Evolutionary conservation across 108 stramenopile species (phyloP).

Genomic region (Cyclotella choctawhatcheeana): DNA sequence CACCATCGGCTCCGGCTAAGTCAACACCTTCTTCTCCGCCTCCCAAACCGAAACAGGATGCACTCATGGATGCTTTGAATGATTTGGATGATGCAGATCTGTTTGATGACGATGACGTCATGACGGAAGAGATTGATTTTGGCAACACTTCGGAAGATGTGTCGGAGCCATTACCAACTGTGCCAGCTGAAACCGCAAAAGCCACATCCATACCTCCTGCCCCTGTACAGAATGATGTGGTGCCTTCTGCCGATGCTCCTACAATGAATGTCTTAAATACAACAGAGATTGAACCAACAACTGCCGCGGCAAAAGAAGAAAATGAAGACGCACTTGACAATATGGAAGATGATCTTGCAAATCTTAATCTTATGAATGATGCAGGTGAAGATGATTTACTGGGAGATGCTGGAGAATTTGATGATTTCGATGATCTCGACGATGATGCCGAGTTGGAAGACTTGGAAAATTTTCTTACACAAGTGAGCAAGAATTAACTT

Average conservation of each 20-base stretch:
- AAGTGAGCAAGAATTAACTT: conserved; percentile 21
- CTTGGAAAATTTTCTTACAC: conserved; percentile 76
- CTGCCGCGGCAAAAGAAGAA: conserved; percentile 7
- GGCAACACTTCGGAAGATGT: not conserved
- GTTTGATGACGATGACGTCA: conserved; percentile 27
- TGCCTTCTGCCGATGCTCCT: not conserved
- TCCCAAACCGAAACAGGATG: conserved; percentile 43
- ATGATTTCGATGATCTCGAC: conserved; percentile 50
- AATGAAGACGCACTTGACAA: conserved; percentile 11
- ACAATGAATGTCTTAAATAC: not conserved
- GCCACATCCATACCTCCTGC: not conserved
- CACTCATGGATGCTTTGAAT: conserved; percentile 69
- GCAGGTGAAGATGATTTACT: conserved; percentile 35
- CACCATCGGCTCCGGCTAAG: not conserved
- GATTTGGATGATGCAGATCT: conserved; percentile 76
- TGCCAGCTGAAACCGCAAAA: not conserved
- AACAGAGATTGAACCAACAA: not conserved
- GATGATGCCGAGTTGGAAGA: conserved; percentile 75
- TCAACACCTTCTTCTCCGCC: conserved; percentile 37
- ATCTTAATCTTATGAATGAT: conserved; percentile 55
- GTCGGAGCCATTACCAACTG: not conserved
- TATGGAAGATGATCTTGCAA: conserved; percentile 56
- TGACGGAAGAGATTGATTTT: conserved; percentile 44
- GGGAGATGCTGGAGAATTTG: conserved; percentile 64
- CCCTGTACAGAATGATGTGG: not conserved